Evolutionary conservation across 306 rosid genomes (phyloP).

Genomic region (Pyrus pyrifolia): DNA sequence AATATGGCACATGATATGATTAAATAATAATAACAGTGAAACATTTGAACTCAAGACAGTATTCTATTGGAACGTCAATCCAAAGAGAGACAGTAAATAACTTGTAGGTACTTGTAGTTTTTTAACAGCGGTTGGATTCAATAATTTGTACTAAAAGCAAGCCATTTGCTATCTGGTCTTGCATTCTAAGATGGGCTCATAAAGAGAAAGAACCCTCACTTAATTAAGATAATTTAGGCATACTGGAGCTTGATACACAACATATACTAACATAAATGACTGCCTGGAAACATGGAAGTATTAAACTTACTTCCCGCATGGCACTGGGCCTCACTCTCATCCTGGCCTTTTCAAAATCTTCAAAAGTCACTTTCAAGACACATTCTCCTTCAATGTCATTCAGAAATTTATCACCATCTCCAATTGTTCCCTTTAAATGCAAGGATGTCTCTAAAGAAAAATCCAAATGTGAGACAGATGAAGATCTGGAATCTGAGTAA

Average conservation of each 20-base stretch:
- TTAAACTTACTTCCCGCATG: constrained; percentile 80
- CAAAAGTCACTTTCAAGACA: constrained; percentile 48
- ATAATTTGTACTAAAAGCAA: background rate
- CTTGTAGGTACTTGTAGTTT: no score
- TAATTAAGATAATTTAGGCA: constrained; percentile 13
- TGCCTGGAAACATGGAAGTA: constrained; percentile 6
- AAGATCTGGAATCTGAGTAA: constrained; percentile 27
- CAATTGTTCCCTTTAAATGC: constrained; percentile 22
- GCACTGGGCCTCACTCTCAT: constrained; percentile 90
- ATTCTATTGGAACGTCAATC: background rate
- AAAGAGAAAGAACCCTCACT: background rate
- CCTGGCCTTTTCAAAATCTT: constrained; percentile 79
- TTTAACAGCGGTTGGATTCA: background rate
- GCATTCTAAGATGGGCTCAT: background rate
- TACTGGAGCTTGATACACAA: background rate
- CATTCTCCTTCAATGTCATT: constrained; percentile 33
- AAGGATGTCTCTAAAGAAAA: constrained; percentile 29
- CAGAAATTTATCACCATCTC: constrained; percentile 20
- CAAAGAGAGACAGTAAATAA: background rate
- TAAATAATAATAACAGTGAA: background rate
- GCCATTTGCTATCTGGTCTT: background rate
- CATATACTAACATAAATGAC: background rate
- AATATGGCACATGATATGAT: background rate
- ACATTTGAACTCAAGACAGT: background rate
- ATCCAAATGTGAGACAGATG: constrained; percentile 30